Base-by-base conservation (phyloP, 139 green algal genomes). In the Pedinophyceae sp. region DNA sequence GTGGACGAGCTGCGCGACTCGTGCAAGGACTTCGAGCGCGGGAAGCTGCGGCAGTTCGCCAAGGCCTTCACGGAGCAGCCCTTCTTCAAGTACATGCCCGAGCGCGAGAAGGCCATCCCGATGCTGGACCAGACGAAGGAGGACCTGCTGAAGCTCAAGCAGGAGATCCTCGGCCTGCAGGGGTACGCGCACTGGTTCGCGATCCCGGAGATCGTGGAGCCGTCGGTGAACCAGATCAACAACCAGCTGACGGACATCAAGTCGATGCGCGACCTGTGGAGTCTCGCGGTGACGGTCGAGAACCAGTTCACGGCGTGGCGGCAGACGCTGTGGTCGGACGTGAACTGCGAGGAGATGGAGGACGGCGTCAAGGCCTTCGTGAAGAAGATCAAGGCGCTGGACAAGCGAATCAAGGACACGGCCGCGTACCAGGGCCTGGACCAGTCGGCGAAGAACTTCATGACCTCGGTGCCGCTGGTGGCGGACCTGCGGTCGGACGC, bases 181-280 rank as follows among this genome's bases (percentile, higher is more conserved):
- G 87, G 79, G 79, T 77, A 58, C 38, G 67, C 82, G 64, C 85
- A 88, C 61, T 66, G 67, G 15, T 86, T 76, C 4, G 70, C 82
- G 20, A 52, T 78, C n/a, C 86, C 90, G 75, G 84, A 91, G 61
- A 78, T 88, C 10, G 80, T 77, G n/a, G 75, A 80, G 48, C 90
- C 89, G 74, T 46, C 52, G 3, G 85, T 89, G 52, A 69, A 84
- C 27, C 90, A 90, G 67, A 82, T 90, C 57, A 70, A 78, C 20
- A 72, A 72, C 34, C 50, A 54, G 6, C 58, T 78, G 5, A 30
- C 61, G 15, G 75, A 75, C 43, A 55, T 65, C 47, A 69, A 80
- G 26, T 70, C 73, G 30, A 78, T 86, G 22, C 55, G 82, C 48
- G 70, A 87, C 41, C 71, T 67, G 56, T 89, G 81, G 73, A 78